Evolutionary conservation across 2,329 filamentous ascomycete genomes (phyloP).

Genomic region (Epichloe uncinata): DNA sequence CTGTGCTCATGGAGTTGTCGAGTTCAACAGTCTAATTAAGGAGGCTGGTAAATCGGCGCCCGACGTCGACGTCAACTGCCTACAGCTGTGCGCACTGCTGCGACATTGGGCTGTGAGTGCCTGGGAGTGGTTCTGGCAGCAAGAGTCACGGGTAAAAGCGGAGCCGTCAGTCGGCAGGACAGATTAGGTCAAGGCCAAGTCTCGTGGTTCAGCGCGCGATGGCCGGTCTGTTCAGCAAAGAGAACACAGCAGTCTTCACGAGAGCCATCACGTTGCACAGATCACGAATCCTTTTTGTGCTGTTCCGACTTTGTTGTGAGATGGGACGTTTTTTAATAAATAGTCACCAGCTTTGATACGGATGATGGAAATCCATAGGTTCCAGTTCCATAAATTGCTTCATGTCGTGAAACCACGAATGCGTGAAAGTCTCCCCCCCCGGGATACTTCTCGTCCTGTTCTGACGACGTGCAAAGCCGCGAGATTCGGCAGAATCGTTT

Average conservation of each 20-base stretch:
- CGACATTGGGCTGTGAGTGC: no score
- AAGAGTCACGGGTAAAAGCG: neutral
- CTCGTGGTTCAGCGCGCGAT: constrained; percentile 34
- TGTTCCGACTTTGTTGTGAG: neutral
- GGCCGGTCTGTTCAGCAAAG: constrained; percentile 36
- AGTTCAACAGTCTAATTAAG: no score
- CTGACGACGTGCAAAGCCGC: no score
- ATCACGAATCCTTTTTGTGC: neutral
- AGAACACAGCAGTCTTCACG: constrained; percentile 32
- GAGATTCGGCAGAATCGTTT: no score
- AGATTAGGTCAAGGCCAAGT: constrained; percentile 27
- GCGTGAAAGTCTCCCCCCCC: neutral
- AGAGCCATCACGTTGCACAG: constrained; percentile 32
- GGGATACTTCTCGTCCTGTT: no score
- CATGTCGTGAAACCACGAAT: no score
- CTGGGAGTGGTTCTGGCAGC: neutral
- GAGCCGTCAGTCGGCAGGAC: neutral
- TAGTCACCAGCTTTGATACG: no score
- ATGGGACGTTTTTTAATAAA: no score
- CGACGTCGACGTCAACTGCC: no score
- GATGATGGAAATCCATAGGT: no score
- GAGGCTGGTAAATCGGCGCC: neutral
- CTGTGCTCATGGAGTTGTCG: neutral
- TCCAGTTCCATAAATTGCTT: no score
- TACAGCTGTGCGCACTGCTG: neutral